Percentiles rank a stretch among this genome's conserved stretches.
phyloP scores from a whole-genome alignment of 768 basidiomycete genomes.

The Phylloporus rhodoxanthus region DNA sequence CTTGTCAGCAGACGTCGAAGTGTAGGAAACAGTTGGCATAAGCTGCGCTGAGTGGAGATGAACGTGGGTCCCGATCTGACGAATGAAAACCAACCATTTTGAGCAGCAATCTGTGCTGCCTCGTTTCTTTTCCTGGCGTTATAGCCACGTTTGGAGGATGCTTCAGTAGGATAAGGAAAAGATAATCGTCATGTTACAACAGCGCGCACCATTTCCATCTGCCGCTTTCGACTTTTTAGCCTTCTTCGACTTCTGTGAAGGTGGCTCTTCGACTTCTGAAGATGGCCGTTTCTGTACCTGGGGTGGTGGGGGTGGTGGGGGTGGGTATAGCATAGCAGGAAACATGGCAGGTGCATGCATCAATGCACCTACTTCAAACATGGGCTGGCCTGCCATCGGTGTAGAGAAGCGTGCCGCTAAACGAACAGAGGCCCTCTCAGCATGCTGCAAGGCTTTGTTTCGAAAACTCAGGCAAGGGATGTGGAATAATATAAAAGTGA shows the following conservation, averaged over 20 bases:
- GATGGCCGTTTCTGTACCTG: constrained; percentile 34
- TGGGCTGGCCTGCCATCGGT: constrained; percentile 26
- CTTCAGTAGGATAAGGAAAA: constrained; percentile 18
- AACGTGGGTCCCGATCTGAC: constrained; percentile 10
- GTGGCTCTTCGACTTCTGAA: constrained; percentile 36
- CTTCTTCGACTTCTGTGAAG: constrained; percentile 44
- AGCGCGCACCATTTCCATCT: constrained; percentile 30
- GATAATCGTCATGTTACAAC: constrained; percentile 3
- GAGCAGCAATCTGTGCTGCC: constrained; percentile 57
- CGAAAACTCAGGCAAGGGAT: constrained; percentile 16
- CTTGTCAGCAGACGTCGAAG: constrained; percentile 33
- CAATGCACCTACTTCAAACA: constrained; percentile 31
- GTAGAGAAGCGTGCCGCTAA: constrained; percentile 47
- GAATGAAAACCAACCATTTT: constrained; percentile 45
- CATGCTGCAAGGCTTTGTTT: constrained; percentile 43
- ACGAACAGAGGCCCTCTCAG: constrained; percentile 55
- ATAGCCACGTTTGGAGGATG: constrained; percentile 58
- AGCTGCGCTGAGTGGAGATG: constrained; percentile 36
- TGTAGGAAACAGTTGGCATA: constrained; percentile 41
- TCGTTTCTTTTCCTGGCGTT: constrained; percentile 70
- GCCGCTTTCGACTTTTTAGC: constrained; percentile 36
- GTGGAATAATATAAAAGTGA: constrained; percentile 18
- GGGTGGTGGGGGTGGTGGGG: constrained; percentile 24
- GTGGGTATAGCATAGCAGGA: constrained; percentile 27
- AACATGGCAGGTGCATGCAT: constrained; percentile 28